Evolutionary conservation across 345 rosid species (phyloP).

Genomic region (Luvunga scandens): DNA sequence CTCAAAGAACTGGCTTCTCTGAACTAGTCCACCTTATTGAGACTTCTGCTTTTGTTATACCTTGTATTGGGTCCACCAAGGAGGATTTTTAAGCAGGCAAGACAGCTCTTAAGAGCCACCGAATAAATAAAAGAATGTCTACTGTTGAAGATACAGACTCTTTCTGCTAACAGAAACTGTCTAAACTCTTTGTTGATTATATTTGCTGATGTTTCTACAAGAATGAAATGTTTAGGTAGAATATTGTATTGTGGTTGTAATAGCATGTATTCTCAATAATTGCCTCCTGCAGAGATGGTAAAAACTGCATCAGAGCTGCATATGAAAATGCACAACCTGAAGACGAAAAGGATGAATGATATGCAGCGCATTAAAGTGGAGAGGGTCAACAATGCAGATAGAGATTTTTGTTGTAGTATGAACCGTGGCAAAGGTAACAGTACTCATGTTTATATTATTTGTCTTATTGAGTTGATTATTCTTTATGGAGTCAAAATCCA

Average conservation of each 20-base stretch:
- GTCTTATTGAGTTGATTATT: not conserved
- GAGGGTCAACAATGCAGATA: constrained; percentile 33
- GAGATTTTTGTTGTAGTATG: constrained; percentile 22
- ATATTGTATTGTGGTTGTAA: not conserved
- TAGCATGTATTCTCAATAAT: not conserved
- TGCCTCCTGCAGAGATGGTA: constrained; percentile 53
- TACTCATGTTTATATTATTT: constrained; percentile 10
- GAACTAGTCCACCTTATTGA: not conserved
- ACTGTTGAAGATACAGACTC: not conserved
- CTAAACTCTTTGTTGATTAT: not conserved
- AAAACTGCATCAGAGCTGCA: constrained; percentile 57
- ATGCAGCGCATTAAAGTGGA: constrained; percentile 22
- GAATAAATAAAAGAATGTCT: not conserved
- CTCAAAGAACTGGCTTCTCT: not conserved
- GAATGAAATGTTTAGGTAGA: not conserved
- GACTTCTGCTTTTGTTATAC: not conserved
- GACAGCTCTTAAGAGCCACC: not conserved
- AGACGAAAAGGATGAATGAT: constrained; percentile 31
- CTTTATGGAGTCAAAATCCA: not conserved
- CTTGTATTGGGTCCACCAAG: not conserved
- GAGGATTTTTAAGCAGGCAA: not conserved
- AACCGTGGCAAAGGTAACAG: constrained; percentile 34
- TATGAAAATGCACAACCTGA: constrained; percentile 39
- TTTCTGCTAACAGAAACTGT: not conserved
- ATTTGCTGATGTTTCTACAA: not conserved